Evolutionary conservation across 768 basidiomycete species (phyloP), one percentile per base, ranked within the genome.

Genomic region (Scleroderma citrinum): DNA sequence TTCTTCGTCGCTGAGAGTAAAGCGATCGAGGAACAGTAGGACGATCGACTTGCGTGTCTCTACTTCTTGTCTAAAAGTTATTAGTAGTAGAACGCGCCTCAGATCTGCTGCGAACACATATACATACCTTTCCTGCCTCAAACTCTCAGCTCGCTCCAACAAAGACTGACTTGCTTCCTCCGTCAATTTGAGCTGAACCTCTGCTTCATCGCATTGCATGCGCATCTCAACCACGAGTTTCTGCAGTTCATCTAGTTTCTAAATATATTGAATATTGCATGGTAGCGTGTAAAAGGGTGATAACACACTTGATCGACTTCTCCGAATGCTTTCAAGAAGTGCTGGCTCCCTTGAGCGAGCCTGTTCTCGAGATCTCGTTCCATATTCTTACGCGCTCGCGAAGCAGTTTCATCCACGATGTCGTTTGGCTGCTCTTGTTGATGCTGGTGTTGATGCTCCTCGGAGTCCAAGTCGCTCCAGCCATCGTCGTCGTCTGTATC

Each of bases 221-320:
- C 85, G 82, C 92, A 99, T 97, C 8, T 81, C 81, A 14, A 70
- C 66, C 45, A 96, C 78, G 63, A 94, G 85, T 1, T 69, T 71
- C 55, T 95, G 85, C 17, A 98, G 69, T 26, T 82, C 80, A 56
- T 82, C 79, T 34, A 99, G 71, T 81, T 88, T 94, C 95, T 99
- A 58, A 13, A 34, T 8, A 29, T 29, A 8, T 29, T 29, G 26
- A 29, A 43, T 12, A n/a, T 16, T 3, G 20, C 31, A 43, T 7
- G 13, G 7, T 46, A 39, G 37, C 23, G 46, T 17, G 52, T 42
- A 40, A 35, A 44, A 32, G 20, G 38, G 21, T 17, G 38, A 53
- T 17, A 21, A 78, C 89, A 56, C 64, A 95, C 95, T 70, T 89
- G 76, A 70, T 97, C 89, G 31, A 98, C 92, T 56, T 92, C 84